Conservation (phyloP, 495 filamentous ascomycete genomes). For the Tuber borchii region DNA sequence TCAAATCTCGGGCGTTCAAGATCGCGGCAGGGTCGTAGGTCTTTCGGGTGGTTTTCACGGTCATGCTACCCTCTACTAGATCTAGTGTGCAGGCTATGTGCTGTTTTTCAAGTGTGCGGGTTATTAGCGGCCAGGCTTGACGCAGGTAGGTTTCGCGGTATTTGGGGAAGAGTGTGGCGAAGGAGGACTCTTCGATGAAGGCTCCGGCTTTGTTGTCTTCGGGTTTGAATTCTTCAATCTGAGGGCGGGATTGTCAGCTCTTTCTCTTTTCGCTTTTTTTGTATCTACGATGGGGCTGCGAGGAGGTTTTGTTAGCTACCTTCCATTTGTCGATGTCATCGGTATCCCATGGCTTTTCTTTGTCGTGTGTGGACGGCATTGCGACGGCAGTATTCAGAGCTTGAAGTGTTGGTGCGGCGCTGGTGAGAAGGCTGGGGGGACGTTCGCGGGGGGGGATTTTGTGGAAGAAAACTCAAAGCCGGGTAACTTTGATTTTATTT, state of each 20-base stretch:
- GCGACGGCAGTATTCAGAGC: not conserved
- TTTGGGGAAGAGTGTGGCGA: conserved; percentile 89
- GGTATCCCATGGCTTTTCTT: conserved; percentile 95
- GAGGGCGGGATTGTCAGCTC: conserved; percentile 3
- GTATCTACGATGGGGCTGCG: not conserved
- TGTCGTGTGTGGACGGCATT: conserved; percentile 93
- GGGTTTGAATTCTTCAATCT: conserved; percentile 75
- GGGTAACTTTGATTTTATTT: not conserved
- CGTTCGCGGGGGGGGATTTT: not conserved
- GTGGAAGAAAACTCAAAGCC: not conserved
- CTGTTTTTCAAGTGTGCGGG: conserved; percentile 69
- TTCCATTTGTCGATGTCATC: conserved; percentile 98
- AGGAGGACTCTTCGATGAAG: conserved; percentile 88
- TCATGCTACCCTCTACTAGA: conserved; percentile 93
- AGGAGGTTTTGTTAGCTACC: conserved; percentile 45
- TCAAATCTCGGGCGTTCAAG: conserved; percentile 86
- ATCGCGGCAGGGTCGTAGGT: conserved; percentile 93
- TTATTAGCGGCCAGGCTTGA: conserved; percentile 81
- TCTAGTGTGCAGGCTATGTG: conserved; percentile 84
- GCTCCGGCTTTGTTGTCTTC: conserved; percentile 78
- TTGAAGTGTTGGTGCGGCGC: not conserved
- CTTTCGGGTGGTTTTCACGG: conserved; percentile 87
- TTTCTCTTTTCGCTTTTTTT: not conserved
- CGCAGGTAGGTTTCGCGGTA: conserved; percentile 93
- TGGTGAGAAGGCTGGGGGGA: not conserved